A percentile compares a stretch with the other conserved stretches of the same genome.
Conservation (phyloP, 805 yeast species). For the Yarrowia sp. region DNA sequence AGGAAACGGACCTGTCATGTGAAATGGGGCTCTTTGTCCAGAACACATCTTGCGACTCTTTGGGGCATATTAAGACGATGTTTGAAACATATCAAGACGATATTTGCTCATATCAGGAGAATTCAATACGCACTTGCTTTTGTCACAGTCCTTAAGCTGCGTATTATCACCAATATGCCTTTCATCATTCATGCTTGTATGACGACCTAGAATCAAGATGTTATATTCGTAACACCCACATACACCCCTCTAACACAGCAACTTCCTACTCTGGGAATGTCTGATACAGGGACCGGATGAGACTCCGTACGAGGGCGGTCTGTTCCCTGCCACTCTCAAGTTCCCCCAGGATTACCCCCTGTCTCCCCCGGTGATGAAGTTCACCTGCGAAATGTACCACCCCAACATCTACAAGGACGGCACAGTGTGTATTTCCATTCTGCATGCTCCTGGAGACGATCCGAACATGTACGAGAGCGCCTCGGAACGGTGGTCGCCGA, state of each 20-base stretch:
- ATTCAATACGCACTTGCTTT: no score
- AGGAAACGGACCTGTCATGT: no score
- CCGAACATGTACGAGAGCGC: slow-evolving; percentile 95
- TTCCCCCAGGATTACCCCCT: slow-evolving; percentile 84
- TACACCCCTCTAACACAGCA: slow-evolving; percentile 43
- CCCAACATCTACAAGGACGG: slow-evolving; percentile 96
- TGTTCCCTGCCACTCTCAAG: slow-evolving; percentile 75
- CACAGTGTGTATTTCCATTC: slow-evolving; percentile 91
- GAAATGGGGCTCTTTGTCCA: not conserved
- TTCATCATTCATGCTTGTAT: no score
- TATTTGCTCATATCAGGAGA: no score
- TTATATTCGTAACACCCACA: no score
- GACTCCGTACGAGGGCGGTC: slow-evolving; percentile 85
- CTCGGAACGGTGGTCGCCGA: slow-evolving; percentile 97
- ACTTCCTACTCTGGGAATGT: slow-evolving; percentile 84
- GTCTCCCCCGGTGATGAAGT: slow-evolving; percentile 77
- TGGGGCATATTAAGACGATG: no score
- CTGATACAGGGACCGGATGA: slow-evolving; percentile 82
- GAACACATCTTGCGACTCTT: no score
- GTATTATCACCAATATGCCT: no score
- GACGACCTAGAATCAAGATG: no score
- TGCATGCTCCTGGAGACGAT: slow-evolving; percentile 97
- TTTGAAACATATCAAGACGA: no score
- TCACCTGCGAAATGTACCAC: slow-evolving; percentile 83
- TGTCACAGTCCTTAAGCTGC: no score